Evolutionary conservation across 2,329 filamentous ascomycete species (phyloP).

Genomic region (Alternaria postmessia): DNA sequence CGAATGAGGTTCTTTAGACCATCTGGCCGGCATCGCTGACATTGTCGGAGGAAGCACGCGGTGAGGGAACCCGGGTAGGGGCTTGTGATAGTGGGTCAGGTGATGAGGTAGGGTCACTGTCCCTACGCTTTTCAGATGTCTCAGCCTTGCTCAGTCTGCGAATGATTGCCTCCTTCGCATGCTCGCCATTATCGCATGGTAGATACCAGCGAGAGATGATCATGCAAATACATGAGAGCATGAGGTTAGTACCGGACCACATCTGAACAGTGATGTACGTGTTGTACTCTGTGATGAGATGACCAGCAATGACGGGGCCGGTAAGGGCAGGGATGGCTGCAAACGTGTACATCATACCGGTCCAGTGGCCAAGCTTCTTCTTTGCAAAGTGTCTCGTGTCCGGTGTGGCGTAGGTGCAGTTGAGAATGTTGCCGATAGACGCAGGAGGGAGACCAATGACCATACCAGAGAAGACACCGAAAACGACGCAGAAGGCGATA

Average conservation of each 20-base stretch:
- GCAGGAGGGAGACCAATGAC: slow-evolving; percentile 61
- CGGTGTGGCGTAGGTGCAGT: slow-evolving; percentile 40
- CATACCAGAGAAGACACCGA: slow-evolving; percentile 58
- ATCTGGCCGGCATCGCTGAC: slow-evolving; percentile 18
- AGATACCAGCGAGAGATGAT: slow-evolving; percentile 41
- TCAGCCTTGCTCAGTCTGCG: slow-evolving; percentile 17
- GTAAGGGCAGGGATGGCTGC: slow-evolving; percentile 56
- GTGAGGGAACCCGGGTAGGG: slow-evolving; percentile 32
- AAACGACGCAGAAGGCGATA: slow-evolving; percentile 59
- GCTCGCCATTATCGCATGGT: slow-evolving; percentile 40
- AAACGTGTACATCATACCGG: slow-evolving; percentile 61
- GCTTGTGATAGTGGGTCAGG: slow-evolving; percentile 27
- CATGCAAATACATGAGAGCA: slow-evolving; percentile 55
- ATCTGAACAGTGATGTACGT: slow-evolving; percentile 57
- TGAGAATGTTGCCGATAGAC: slow-evolving; percentile 57
- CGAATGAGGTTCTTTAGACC: slow-evolving; percentile 12
- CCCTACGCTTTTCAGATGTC: slow-evolving; percentile 21
- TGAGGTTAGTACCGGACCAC: slow-evolving; percentile 56
- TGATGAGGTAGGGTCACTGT: slow-evolving; percentile 16
- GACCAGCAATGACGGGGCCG: slow-evolving; percentile 59
- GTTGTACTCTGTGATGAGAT: slow-evolving; percentile 53
- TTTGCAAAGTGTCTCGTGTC: slow-evolving; percentile 40
- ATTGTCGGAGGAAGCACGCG: slow-evolving; percentile 25
- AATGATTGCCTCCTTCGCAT: slow-evolving; percentile 26
- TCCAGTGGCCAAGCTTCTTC: slow-evolving; percentile 60